Percentiles rank a stretch among this genome's conserved stretches.
These are phyloP conservation scores for Mycena pura DNA, from an alignment of 768 basidiomycete species.

Conservation along the genomic window DNA sequence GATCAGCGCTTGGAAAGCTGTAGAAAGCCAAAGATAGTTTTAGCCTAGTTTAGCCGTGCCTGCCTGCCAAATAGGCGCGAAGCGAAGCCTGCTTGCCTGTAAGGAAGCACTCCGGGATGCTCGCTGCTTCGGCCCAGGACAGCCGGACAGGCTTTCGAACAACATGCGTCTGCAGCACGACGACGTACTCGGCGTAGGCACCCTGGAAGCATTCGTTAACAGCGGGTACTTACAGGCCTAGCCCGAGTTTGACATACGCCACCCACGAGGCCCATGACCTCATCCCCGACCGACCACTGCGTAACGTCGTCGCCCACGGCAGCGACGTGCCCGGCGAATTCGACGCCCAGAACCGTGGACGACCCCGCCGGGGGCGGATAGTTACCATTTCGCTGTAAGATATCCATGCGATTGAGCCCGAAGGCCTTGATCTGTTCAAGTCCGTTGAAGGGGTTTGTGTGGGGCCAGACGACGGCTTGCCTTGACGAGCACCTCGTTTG, in stretches of 20 bases:
- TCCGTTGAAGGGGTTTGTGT: too few relatives aligned
- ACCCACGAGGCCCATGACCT: slow-evolving; percentile 79
- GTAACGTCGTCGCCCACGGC: slow-evolving; percentile 58
- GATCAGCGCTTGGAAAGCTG: slow-evolving; percentile 60
- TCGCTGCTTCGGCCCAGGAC: slow-evolving; percentile 85
- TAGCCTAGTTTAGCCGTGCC: not conserved
- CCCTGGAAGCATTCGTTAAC: slow-evolving; percentile 56
- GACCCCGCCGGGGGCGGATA: slow-evolving; percentile 83
- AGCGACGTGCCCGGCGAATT: slow-evolving; percentile 77
- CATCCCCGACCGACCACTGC: slow-evolving; percentile 67
- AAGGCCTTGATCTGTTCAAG: slow-evolving; percentile 80
- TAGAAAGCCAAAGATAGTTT: not conserved
- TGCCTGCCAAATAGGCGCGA: not conserved
- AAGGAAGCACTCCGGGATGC: slow-evolving; percentile 86
- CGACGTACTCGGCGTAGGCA: slow-evolving; percentile 90
- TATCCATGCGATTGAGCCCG: slow-evolving; percentile 91
- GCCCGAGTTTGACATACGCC: slow-evolving; percentile 64
- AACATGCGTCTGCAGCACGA: slow-evolving; percentile 67
- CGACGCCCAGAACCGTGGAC: slow-evolving; percentile 81
- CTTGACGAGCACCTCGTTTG: slow-evolving; percentile 81
- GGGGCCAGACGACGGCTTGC: too few relatives aligned
- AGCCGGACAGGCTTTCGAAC: slow-evolving; percentile 77
- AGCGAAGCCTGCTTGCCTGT: slow-evolving; percentile 80
- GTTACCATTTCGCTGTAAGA: slow-evolving; percentile 70
- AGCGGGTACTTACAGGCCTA: slow-evolving; percentile 12